Base-by-base conservation (phyloP, 2,329 filamentous ascomycete species). In the Gnomoniopsis sp. region DNA sequence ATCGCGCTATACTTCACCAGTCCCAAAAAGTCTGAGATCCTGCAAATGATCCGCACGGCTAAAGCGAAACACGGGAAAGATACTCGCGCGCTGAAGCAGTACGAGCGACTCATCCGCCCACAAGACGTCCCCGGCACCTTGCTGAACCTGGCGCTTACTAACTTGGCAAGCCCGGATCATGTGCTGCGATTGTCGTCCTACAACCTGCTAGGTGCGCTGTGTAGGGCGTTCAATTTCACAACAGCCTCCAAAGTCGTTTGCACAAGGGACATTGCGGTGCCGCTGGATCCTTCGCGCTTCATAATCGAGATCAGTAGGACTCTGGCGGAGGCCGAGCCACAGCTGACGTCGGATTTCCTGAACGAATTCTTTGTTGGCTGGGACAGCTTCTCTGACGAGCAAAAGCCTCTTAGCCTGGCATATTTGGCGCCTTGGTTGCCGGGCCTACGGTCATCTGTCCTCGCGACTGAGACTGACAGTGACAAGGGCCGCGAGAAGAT, bases 311-410 rank as follows among this genome's bases (percentile, higher is more conserved):
- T 89, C 49, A 89, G 87, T 73, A 81, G 80, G 65, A 81, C 84
- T 61, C 74, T 89, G 17, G 86, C 87, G 10, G 71, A 75, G 33
- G 80, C 85, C 21, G 86, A 89, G 66, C 84, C 87, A 22, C 86
- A 88, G 64, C 76, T 89, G 8, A 89, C 87, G 0, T 81, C 80
- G 8, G 87, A 89, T 66, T 89, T 89, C 65, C 67, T 89, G 43
- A 88, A 86, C n/a, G 87, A 89, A 65, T 89, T 89, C 67, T 89
- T 89, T 59, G 84, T 88, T 23, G 85, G 86, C 19, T 89, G 87
- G 87, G 85, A 88, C 64, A 88, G 85, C 65, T 86, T 88, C 65
- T 80, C 84, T 1, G 82, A 87, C 36, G 83, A 88, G 57, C 87
- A 89, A 67, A 85, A 87, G 64, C 84, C 86, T 1, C 68, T 89